Conservation (phyloP, 441 rosid species). For the Manihot esculenta region DNA sequence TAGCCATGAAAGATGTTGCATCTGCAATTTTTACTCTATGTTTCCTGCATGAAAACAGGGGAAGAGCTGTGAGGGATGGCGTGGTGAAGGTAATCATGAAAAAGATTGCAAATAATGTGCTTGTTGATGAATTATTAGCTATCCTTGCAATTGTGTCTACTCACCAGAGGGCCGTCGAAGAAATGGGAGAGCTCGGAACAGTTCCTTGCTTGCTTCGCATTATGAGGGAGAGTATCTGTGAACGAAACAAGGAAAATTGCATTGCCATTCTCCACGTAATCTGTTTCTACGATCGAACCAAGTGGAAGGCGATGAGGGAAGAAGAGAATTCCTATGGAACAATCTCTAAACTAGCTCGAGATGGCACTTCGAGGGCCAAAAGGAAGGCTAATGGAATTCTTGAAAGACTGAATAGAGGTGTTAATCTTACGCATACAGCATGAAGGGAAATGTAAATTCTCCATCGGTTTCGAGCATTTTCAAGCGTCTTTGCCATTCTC, state of each 20-base stretch:
- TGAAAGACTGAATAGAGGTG: conserved; percentile 62
- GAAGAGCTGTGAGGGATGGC: conserved; percentile 83
- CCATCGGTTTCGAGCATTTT: conserved; percentile 14
- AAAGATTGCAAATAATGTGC: conserved; percentile 57
- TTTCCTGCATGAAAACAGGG: conserved; percentile 69
- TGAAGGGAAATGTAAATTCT: conserved; percentile 64
- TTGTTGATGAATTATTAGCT: conserved; percentile 80
- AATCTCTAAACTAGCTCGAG: conserved; percentile 64
- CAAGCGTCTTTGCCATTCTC: conserved; percentile 17
- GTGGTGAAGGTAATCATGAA: conserved; percentile 64
- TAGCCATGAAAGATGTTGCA: conserved; percentile 81
- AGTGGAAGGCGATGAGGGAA: conserved; percentile 69
- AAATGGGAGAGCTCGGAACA: conserved; percentile 67
- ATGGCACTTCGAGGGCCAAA: conserved; percentile 88
- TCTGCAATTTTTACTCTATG: conserved; percentile 84
- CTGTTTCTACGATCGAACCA: conserved; percentile 68
- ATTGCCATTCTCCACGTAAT: conserved; percentile 70
- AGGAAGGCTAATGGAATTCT: conserved; percentile 83
- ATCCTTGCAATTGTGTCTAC: conserved; percentile 81
- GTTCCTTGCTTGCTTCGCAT: conserved; percentile 73
- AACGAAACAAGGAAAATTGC: conserved; percentile 82
- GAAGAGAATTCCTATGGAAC: conserved; percentile 66
- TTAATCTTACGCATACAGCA: conserved; percentile 84
- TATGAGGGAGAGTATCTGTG: conserved; percentile 64
- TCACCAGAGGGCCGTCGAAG: conserved; percentile 68